A percentile compares a stretch with the other conserved stretches of the same genome.
Conservation (phyloP, 2,329 filamentous ascomycete genomes). For the Cadophora sp. region DNA sequence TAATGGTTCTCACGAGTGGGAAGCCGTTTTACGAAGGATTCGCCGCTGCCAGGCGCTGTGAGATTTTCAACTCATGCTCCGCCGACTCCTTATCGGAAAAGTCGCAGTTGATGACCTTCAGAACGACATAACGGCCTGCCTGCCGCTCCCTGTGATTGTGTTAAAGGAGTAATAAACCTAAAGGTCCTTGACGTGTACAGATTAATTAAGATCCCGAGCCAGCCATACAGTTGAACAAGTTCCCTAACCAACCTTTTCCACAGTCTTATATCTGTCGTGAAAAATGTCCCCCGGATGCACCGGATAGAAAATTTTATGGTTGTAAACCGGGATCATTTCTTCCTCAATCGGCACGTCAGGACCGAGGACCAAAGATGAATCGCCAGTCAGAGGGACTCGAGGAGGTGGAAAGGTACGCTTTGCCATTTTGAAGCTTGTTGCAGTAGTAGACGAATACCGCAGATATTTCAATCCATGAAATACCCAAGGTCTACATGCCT, state of each 20-base stretch:
- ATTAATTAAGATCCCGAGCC: constrained; percentile 30
- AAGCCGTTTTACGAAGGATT: background rate
- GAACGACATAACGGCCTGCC: background rate
- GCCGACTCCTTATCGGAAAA: background rate
- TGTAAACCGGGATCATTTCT: constrained; percentile 16
- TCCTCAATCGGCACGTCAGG: constrained; percentile 13
- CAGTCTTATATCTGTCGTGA: constrained; percentile 45
- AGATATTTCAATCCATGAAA: too few relatives aligned
- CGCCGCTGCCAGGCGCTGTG: background rate
- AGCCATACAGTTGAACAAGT: constrained; percentile 51
- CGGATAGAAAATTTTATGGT: constrained; percentile 21
- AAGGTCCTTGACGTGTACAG: background rate
- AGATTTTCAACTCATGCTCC: background rate
- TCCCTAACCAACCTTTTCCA: constrained; percentile 50
- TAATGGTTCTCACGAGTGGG: background rate
- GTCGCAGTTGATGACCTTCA: background rate
- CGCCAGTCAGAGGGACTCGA: background rate
- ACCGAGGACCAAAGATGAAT: constrained; percentile 8
- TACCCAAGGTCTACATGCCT: too few relatives aligned
- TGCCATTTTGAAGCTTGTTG: too few relatives aligned
- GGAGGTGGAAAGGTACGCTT: too few relatives aligned
- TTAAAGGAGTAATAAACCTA: background rate
- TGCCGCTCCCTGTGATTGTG: background rate
- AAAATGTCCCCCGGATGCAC: constrained; percentile 41
- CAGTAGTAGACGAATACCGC: too few relatives aligned